A percentile compares a stretch with the other conserved stretches of the same genome.
These are phyloP conservation scores for Pinus taeda DNA, from an alignment of 75 land plant species.

Conservation along the genomic window DNA sequence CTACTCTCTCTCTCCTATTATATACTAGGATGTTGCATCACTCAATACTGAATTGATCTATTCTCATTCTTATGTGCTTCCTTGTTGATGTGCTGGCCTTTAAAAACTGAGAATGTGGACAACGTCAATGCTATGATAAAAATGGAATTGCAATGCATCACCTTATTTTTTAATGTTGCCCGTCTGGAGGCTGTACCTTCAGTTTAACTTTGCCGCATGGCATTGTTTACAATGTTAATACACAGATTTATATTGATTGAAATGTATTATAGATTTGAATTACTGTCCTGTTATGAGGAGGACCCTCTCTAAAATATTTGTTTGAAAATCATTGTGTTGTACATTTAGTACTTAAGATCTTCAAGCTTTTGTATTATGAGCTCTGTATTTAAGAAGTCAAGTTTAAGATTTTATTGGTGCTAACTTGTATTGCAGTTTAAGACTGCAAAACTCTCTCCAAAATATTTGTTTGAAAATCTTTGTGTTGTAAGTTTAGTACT, in stretches of 20 bases:
- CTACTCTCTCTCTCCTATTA: too few relatives aligned
- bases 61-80: too few relatives aligned
- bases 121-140: too few relatives aligned
- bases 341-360: neutral
- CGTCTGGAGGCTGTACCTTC: too few relatives aligned
- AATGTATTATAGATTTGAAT: neutral
- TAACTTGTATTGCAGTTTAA: conserved; percentile 58
- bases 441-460: conserved; percentile 43
- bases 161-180: too few relatives aligned
- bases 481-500: neutral
- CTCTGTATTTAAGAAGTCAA: neutral
- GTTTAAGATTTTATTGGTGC: neutral
- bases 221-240: neutral
- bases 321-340: neutral
- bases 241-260: neutral
- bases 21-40: too few relatives aligned
- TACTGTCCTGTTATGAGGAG: neutral
- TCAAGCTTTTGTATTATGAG: neutral
- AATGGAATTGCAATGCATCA: too few relatives aligned
- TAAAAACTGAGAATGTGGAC: too few relatives aligned
- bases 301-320: neutral
- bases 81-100: too few relatives aligned
- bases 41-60: too few relatives aligned
- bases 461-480: neutral
- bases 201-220: too few relatives aligned